Conservation (phyloP, 164 flowering plant genomes). For the Malania oleifera region DNA sequence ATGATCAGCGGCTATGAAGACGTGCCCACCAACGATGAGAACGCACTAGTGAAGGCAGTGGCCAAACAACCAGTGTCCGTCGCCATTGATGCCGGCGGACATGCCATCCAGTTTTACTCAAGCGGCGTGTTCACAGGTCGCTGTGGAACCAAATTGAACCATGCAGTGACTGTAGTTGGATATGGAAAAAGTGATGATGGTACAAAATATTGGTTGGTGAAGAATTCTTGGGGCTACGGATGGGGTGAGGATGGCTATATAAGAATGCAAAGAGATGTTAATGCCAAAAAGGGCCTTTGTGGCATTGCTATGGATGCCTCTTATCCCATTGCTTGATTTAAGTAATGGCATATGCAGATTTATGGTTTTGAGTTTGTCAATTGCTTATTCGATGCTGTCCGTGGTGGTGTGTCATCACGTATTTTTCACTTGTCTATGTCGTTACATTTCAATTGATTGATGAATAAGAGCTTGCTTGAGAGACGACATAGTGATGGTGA, state of each 20-base stretch:
- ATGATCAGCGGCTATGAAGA: slow-evolving; percentile 19
- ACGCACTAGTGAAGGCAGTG: slow-evolving; percentile 19
- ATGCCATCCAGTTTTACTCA: slow-evolving; percentile 21
- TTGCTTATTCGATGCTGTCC: no score
- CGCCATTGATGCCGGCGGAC: slow-evolving; percentile 24
- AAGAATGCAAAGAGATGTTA: slow-evolving; percentile 22
- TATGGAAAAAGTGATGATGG: slow-evolving; percentile 19
- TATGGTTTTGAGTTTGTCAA: no score
- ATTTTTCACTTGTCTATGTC: no score
- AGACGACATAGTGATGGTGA: no score
- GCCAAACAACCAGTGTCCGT: slow-evolving; percentile 28
- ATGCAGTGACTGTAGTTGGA: slow-evolving; percentile 25
- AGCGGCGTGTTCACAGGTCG: slow-evolving; percentile 21
- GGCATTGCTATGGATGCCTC: slow-evolving; percentile 25
- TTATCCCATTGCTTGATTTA: slow-evolving; percentile 25
- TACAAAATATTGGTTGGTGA: slow-evolving; percentile 30
- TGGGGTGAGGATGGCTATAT: slow-evolving; percentile 33
- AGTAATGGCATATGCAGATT: no score
- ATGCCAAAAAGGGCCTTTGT: slow-evolving; percentile 18
- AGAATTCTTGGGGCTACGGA: slow-evolving; percentile 28
- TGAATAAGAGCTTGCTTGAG: no score
- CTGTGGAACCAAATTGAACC: slow-evolving; percentile 22
- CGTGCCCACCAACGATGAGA: slow-evolving; percentile 22
- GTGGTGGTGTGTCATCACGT: no score
- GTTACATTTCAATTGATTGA: no score